Evolutionary conservation across 2,329 filamentous ascomycete species (phyloP).

Genomic region (Colletotrichum sp.): DNA sequence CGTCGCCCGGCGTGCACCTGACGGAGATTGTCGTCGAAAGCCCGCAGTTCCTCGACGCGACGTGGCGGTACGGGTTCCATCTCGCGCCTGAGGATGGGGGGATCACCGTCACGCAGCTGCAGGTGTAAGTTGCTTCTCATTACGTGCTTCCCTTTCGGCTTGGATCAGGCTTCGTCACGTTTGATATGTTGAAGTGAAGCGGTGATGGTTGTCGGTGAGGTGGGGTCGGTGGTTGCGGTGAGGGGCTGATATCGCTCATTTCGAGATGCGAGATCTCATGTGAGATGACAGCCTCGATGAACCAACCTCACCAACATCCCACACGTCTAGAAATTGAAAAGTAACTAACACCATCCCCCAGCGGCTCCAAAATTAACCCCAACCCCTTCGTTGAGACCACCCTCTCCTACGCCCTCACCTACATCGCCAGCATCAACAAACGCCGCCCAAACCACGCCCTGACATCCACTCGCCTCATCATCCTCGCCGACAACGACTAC

Average conservation of each 20-base stretch:
- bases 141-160: background rate
- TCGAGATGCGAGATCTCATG: background rate
- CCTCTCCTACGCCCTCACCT: conserved; percentile 85
- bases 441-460: conserved; percentile 54
- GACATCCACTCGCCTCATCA: conserved; percentile 75
- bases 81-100: conserved; percentile 75
- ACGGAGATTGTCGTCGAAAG: conserved; percentile 84
- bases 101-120: conserved; percentile 79
- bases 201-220: background rate
- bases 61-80: conserved; percentile 87
- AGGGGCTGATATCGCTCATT: background rate
- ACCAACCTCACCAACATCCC: background rate
- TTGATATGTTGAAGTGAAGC: background rate
- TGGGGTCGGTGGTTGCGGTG: background rate
- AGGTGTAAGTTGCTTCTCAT: conserved; percentile 64
- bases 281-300: background rate
- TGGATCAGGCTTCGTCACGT: background rate
- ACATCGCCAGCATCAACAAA: conserved; percentile 60
- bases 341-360: background rate
- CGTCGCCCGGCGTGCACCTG: conserved; percentile 64
- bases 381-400: conserved; percentile 96
- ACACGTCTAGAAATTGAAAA: background rate
- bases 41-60: conserved; percentile 86
- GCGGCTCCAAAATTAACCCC: conserved; percentile 25
- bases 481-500: conserved; percentile 95